Percentiles rank a stretch among this genome's conserved stretches.
phyloP scores from a whole-genome alignment of 768 basidiomycete genomes.

The Mycena galericulata region DNA sequence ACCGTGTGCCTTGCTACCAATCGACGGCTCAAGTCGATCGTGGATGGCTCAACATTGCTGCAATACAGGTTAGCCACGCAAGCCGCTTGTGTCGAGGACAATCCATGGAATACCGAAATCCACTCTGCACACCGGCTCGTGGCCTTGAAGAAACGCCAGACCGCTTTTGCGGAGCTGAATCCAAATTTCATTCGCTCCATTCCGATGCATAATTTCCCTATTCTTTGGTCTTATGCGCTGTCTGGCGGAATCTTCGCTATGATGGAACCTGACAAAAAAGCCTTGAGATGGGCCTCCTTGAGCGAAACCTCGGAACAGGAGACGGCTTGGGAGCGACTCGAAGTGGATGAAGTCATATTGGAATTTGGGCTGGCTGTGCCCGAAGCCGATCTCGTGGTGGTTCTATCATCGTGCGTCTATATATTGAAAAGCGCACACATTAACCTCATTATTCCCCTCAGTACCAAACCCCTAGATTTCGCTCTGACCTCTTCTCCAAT shows the following conservation, averaged over 20 bases:
- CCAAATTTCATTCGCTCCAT: neutral
- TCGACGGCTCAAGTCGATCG: constrained; percentile 19
- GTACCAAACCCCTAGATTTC: neutral
- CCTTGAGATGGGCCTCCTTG: neutral
- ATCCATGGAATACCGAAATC: neutral
- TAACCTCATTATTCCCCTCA: neutral
- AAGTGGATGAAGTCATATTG: neutral
- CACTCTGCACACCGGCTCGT: neutral
- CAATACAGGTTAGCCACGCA: constrained; percentile 6
- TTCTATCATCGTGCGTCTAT: constrained; percentile 3
- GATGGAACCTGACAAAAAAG: neutral
- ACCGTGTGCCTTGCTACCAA: constrained; percentile 3
- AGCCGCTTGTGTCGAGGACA: constrained; percentile 14
- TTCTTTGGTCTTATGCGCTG: neutral
- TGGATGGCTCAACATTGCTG: constrained; percentile 5
- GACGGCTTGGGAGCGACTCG: neutral
- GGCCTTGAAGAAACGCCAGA: neutral
- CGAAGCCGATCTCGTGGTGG: constrained; percentile 2
- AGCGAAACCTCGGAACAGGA: neutral
- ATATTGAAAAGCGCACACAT: neutral
- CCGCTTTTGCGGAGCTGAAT: neutral
- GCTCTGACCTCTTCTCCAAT: too few relatives aligned
- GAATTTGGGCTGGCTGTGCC: neutral
- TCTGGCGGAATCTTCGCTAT: constrained; percentile 7
- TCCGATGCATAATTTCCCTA: neutral